These are phyloP conservation scores for Eucalyptus melliodora DNA, from an alignment of 345 rosid species.

Conservation along the genomic window DNA sequence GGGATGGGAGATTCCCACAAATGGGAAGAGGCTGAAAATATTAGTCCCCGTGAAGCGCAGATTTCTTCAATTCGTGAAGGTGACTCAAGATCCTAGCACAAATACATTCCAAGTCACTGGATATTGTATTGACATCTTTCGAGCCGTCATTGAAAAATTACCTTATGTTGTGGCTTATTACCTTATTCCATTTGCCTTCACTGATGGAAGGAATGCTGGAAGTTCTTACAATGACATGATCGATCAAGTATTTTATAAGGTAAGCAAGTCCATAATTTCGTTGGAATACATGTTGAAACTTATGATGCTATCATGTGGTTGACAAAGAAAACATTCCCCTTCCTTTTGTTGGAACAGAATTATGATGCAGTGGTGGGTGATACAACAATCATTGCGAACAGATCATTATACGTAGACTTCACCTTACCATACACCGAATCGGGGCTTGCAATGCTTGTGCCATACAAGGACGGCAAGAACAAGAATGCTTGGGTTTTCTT, in stretches of 20 bases:
- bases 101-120: not conserved
- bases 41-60: not conserved
- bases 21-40: not conserved
- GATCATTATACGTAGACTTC: not conserved
- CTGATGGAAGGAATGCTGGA: fast-evolving
- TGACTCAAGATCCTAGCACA: not conserved
- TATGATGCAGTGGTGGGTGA: not conserved
- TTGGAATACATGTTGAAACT: not conserved
- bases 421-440: not conserved
- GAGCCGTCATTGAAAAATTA: not conserved
- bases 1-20: not conserved
- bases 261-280: not conserved
- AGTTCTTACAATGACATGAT: not conserved
- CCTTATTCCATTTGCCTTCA: not conserved
- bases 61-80: fast-evolving
- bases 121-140: not conserved
- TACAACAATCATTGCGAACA: not conserved
- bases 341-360: not conserved
- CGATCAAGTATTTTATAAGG: not conserved
- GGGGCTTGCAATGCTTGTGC: not conserved
- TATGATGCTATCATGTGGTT: not conserved
- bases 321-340: not conserved
- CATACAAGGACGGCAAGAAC: not conserved
- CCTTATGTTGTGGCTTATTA: not conserved
- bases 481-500: not conserved